These are phyloP conservation scores for Penicillium lividum DNA, from an alignment of 495 filamentous ascomycete genomes.

Conservation along the genomic window DNA sequence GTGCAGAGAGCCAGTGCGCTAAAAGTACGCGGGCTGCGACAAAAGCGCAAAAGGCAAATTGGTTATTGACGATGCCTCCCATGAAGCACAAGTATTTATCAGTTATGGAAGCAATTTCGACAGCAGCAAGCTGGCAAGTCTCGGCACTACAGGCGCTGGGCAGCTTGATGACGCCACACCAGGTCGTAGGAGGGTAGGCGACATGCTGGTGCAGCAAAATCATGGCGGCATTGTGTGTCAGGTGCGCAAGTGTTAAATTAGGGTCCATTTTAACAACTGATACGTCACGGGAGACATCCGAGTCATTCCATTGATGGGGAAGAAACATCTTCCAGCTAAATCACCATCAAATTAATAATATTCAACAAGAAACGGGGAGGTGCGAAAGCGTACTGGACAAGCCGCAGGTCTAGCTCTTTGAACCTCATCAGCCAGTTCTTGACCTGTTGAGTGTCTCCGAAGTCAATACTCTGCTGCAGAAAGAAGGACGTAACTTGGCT, in stretches of 20 bases:
- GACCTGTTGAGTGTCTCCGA: slow-evolving; percentile 29
- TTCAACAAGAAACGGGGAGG: slow-evolving; percentile 35
- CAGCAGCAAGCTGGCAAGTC: slow-evolving; percentile 12
- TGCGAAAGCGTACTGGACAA: slow-evolving; percentile 27
- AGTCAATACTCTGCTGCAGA: slow-evolving; percentile 20
- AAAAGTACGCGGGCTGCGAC: slow-evolving; percentile 36
- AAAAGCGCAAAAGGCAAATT: slow-evolving; percentile 22
- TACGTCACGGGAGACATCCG: slow-evolving; percentile 36
- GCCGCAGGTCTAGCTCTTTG: slow-evolving; percentile 20
- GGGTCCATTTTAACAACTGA: slow-evolving; percentile 22
- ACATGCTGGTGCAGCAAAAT: slow-evolving; percentile 48
- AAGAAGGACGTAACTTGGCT: slow-evolving; percentile 13
- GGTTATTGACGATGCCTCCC: not conserved
- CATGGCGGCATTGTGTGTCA: slow-evolving; percentile 49
- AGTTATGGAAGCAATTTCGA: slow-evolving; percentile 9
- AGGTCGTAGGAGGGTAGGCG: slow-evolving; percentile 40
- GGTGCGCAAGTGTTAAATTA: slow-evolving; percentile 20
- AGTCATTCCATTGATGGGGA: slow-evolving; percentile 39
- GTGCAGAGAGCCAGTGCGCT: slow-evolving; percentile 18
- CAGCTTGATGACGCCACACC: slow-evolving; percentile 30
- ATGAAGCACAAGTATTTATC: slow-evolving; percentile 5
- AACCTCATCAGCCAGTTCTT: slow-evolving; percentile 35
- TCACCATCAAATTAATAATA: slow-evolving; percentile 27
- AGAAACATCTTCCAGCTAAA: slow-evolving; percentile 44
- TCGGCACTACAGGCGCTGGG: slow-evolving; percentile 35